A percentile compares a stretch with the other conserved stretches of the same genome.
phyloP scores from a whole-genome alignment of 495 filamentous ascomycete genomes.

The Penicillium longicatenatum region DNA sequence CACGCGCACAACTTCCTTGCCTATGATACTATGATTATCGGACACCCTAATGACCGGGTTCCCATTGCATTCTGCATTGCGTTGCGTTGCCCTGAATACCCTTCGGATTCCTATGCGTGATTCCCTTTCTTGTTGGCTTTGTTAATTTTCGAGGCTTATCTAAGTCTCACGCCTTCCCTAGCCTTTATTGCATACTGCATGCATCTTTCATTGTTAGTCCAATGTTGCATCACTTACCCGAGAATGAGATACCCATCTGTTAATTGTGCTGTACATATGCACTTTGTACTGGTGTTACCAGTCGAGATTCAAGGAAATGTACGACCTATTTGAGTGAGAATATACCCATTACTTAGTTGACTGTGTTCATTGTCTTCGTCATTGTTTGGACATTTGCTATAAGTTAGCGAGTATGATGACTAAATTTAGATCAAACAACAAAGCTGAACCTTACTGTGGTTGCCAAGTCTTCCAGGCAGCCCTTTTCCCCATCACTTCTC shows the following conservation, averaged over 20 bases:
- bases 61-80: slow-evolving; percentile 7
- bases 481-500: too few species aligned
- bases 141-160: not conserved
- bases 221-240: slow-evolving; percentile 7
- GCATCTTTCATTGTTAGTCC: not conserved
- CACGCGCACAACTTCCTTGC: not conserved
- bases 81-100: slow-evolving; percentile 4
- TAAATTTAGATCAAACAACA: too few species aligned
- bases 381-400: too few species aligned
- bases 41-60: not conserved
- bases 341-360: not conserved
- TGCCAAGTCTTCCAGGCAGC: too few species aligned
- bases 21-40: slow-evolving; percentile 10
- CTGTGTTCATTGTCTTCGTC: too few species aligned
- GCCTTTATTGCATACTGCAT: not conserved
- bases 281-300: slow-evolving; percentile 1
- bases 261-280: slow-evolving; percentile 10
- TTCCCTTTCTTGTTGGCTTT: slow-evolving; percentile 1
- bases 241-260: slow-evolving; percentile 20
- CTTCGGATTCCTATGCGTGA: slow-evolving; percentile 3
- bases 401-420: too few species aligned
- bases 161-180: not conserved
- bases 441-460: too few species aligned
- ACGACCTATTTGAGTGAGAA: not conserved
- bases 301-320: not conserved